Percentiles rank a stretch among this genome's conserved stretches.
phyloP scores from a whole-genome alignment of 345 rosid species.

The Lepidium sativum region DNA sequence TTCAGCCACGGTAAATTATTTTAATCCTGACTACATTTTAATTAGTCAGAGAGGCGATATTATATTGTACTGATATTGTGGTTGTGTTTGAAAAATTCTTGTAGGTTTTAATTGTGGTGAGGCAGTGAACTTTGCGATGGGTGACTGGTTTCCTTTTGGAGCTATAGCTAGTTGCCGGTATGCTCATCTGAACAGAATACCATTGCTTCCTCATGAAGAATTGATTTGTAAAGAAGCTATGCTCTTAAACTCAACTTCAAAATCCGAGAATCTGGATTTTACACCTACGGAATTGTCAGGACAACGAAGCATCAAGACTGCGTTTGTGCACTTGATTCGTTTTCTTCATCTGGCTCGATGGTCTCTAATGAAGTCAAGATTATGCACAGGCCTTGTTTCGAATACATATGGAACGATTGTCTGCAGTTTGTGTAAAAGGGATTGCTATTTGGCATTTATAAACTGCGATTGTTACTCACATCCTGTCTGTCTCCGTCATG shows the following conservation, averaged over 20 bases:
- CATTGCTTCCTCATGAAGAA: constrained; percentile 97
- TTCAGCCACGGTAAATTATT: constrained; percentile 80
- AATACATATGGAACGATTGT: constrained; percentile 57
- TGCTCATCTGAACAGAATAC: constrained; percentile 81
- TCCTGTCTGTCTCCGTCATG: constrained; percentile 81
- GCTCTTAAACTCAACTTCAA: constrained; percentile 45
- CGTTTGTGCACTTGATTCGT: constrained; percentile 75
- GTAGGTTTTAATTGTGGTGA: constrained; percentile 98
- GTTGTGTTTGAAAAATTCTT: constrained; percentile 16
- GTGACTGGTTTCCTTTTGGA: constrained; percentile 95
- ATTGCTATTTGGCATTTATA: constrained; percentile 77
- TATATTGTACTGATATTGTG: not conserved
- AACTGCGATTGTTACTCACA: constrained; percentile 62
- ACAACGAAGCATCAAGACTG: constrained; percentile 45
- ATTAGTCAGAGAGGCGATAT: not conserved
- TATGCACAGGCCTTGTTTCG: constrained; percentile 41
- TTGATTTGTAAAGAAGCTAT: constrained; percentile 94
- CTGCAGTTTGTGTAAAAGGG: constrained; percentile 89
- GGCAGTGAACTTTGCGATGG: constrained; percentile 98
- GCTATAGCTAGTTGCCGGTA: constrained; percentile 90
- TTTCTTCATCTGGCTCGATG: constrained; percentile 81
- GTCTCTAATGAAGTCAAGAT: constrained; percentile 59
- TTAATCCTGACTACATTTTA: not conserved
- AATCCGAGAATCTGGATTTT: constrained; percentile 50
- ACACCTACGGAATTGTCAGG: constrained; percentile 49